These are phyloP conservation scores for Xylaria curta DNA, from an alignment of 495 filamentous ascomycete genomes.

Conservation along the genomic window DNA sequence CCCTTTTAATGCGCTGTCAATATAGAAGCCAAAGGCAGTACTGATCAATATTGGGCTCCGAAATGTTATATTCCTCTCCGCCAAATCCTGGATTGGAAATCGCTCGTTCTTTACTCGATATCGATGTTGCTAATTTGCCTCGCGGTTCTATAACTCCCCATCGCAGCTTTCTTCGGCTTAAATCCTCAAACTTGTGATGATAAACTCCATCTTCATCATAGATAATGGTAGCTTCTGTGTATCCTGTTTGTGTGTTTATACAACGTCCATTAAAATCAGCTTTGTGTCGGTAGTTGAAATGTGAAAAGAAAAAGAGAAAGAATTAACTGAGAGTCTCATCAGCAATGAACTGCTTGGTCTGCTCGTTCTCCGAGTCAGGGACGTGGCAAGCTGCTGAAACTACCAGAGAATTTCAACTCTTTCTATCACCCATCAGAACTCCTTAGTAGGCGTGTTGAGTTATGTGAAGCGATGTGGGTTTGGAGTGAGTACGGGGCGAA, in stretches of 20 bases:
- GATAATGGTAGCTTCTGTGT: background rate
- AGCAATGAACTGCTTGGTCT: background rate
- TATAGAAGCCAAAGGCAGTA: background rate
- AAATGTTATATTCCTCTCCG: slow-evolving; percentile 10
- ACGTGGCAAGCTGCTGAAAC: background rate
- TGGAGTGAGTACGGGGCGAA: too few relatives aligned
- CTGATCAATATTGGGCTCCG: background rate
- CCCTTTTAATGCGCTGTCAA: background rate
- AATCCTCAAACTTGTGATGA: background rate
- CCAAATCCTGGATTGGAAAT: background rate
- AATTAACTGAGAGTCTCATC: background rate
- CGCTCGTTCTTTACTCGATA: background rate
- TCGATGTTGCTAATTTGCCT: background rate
- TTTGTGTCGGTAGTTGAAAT: background rate
- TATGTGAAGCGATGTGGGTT: too few relatives aligned
- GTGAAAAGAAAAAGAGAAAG: too few relatives aligned
- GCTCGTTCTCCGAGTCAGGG: background rate
- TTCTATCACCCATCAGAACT: too few relatives aligned
- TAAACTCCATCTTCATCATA: background rate
- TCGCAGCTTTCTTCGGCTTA: background rate
- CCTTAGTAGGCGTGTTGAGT: too few relatives aligned
- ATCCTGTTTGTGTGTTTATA: background rate
- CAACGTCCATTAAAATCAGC: background rate
- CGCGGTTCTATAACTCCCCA: background rate
- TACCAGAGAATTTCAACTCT: too few relatives aligned